phyloP scores from a whole-genome alignment of 2,329 filamentous ascomycete species.

The Colletotrichum spinosum region DNA sequence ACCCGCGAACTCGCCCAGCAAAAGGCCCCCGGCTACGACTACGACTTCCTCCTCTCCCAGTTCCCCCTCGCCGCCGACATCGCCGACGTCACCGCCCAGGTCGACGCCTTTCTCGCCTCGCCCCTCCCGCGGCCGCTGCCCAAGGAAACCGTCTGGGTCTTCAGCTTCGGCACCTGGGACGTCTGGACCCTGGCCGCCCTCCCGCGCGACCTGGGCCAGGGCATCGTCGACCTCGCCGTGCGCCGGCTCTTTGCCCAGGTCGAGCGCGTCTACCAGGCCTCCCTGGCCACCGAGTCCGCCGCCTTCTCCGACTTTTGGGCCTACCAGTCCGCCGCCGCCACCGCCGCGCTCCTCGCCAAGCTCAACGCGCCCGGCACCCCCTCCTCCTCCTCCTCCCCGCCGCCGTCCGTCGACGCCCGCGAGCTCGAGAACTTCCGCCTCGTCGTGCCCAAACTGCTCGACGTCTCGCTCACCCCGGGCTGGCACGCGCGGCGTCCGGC shows the following conservation, averaged over 20 bases:
- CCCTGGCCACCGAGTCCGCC: constrained; percentile 54
- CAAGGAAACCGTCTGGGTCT: constrained; percentile 64
- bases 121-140: constrained; percentile 48
- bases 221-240: constrained; percentile 51
- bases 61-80: constrained; percentile 54
- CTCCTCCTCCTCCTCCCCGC: not conserved
- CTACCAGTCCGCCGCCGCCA: constrained; percentile 40
- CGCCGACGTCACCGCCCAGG: constrained; percentile 58
- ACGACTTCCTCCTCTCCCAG: constrained; percentile 54
- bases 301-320: constrained; percentile 59
- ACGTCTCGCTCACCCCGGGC: constrained; percentile 65
- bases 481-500: constrained; percentile 58
- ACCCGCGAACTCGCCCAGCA: constrained; percentile 45
- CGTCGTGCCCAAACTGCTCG: constrained; percentile 63
- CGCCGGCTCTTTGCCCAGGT: constrained; percentile 57
- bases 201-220: constrained; percentile 52
- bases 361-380: constrained; percentile 1
- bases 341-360: constrained; percentile 38
- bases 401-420: constrained; percentile 31
- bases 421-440: constrained; percentile 59
- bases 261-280: constrained; percentile 59
- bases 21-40: constrained; percentile 54
- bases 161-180: constrained; percentile 67
- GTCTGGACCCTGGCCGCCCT: constrained; percentile 63
- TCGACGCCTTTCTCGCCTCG: constrained; percentile 58